These are phyloP conservation scores for Geotrichum klebahnii DNA, from an alignment of 1,139 yeast species.

Conservation along the genomic window DNA sequence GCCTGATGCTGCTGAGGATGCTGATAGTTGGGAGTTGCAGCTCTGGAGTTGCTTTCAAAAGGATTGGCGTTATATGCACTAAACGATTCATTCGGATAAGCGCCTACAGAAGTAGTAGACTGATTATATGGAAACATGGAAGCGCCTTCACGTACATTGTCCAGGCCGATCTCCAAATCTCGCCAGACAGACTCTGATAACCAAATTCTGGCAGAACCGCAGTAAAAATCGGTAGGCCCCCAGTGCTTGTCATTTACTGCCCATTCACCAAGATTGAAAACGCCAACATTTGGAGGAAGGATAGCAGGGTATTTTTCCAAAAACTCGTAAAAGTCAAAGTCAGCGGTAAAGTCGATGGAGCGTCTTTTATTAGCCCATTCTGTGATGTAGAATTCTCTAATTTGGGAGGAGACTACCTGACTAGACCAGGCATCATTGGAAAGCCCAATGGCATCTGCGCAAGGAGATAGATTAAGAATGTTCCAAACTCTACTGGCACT, in stretches of 20 bases:
- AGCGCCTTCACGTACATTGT: slow-evolving; percentile 26
- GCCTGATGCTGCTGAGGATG: too few species aligned
- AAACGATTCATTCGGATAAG: neutral
- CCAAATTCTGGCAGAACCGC: slow-evolving; percentile 40
- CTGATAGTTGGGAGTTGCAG: too few species aligned
- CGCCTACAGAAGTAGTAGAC: neutral
- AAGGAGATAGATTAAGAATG: slow-evolving; percentile 35
- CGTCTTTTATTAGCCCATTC: slow-evolving; percentile 41
- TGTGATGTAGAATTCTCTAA: slow-evolving; percentile 37
- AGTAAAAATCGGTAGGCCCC: slow-evolving; percentile 37
- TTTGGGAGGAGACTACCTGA: slow-evolving; percentile 38
- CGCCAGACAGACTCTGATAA: slow-evolving; percentile 40
- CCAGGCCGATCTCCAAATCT: slow-evolving; percentile 37
- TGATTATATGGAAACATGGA: slow-evolving; percentile 21
- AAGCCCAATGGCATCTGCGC: slow-evolving; percentile 31
- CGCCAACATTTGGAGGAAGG: slow-evolving; percentile 37
- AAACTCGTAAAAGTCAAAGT: slow-evolving; percentile 42
- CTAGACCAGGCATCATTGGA: slow-evolving; percentile 38
- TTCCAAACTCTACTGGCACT: slow-evolving; percentile 39
- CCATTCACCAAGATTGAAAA: slow-evolving; percentile 39
- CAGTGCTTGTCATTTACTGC: slow-evolving; percentile 38
- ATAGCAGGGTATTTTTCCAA: slow-evolving; percentile 37
- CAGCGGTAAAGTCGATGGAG: slow-evolving; percentile 41
- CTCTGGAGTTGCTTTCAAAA: too few species aligned
- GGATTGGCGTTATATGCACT: slow-evolving; percentile 10